Conservation (phyloP, 306 rosid species). For the Cicer arietinum region DNA sequence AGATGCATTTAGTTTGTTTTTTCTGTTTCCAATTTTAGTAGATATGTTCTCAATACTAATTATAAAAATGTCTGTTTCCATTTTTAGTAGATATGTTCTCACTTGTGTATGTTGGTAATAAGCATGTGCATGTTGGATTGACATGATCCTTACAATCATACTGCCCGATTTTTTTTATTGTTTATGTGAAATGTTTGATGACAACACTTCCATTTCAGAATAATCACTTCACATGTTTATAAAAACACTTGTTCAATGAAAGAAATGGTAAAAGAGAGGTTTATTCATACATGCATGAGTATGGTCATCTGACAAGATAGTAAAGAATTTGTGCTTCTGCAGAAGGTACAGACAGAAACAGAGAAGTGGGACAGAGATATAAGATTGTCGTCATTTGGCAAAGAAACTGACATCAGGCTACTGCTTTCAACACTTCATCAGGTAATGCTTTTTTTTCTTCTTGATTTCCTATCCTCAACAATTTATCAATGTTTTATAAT, state of each 20-base stretch:
- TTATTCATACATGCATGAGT: neutral
- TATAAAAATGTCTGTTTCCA: neutral
- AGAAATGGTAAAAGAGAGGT: neutral
- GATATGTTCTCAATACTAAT: neutral
- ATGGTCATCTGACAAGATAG: neutral
- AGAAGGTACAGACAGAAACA: slow-evolving; percentile 56
- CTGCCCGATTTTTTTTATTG: neutral
- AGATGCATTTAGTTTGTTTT: neutral
- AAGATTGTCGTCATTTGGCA: slow-evolving; percentile 84
- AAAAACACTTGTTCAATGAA: neutral
- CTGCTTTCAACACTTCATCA: slow-evolving; percentile 81
- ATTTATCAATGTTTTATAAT: neutral
- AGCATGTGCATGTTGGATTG: no score
- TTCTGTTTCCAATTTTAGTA: neutral
- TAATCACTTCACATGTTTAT: neutral
- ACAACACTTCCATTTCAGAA: neutral
- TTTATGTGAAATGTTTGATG: neutral
- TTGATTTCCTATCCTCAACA: neutral
- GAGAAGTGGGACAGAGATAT: slow-evolving; percentile 70
- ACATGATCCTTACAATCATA: neutral
- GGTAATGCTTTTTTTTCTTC: slow-evolving; percentile 49
- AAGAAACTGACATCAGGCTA: slow-evolving; percentile 76
- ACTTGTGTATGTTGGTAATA: neutral
- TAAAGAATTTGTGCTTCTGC: slow-evolving; percentile 2
- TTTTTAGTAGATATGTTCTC: neutral